Evolutionary conservation across 345 rosid genomes (phyloP).

Genomic region (Corymbia maculata): DNA sequence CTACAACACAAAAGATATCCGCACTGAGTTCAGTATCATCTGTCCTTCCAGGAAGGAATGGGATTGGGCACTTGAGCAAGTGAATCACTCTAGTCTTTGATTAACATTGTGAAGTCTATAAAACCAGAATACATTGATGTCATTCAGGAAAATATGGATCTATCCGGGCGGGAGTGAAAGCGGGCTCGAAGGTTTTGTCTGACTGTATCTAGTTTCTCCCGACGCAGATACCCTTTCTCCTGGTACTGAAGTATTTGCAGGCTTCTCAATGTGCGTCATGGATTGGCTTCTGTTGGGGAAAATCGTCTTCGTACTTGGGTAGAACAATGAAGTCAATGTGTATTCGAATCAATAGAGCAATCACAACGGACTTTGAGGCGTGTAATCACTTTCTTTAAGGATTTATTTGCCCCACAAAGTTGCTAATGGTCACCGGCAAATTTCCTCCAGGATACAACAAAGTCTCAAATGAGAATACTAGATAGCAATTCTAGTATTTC

Average conservation of each 20-base stretch:
- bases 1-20: neutral
- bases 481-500: too few species aligned
- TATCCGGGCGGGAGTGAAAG: conserved; percentile 14
- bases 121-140: neutral
- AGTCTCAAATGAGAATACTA: too few species aligned
- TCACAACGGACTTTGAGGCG: too few species aligned
- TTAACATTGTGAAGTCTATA: neutral
- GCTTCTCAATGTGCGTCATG: conserved; percentile 13
- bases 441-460: too few species aligned
- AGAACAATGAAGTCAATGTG: too few species aligned
- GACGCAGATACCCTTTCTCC: conserved; percentile 2
- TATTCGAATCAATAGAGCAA: too few species aligned
- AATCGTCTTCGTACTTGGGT: too few species aligned
- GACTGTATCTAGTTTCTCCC: conserved; percentile 13
- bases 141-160: conserved; percentile 23
- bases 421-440: too few species aligned
- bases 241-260: conserved; percentile 13
- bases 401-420: too few species aligned
- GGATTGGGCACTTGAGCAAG: neutral
- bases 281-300: too few species aligned
- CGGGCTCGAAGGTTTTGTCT: conserved; percentile 10
- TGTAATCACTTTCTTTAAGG: too few species aligned
- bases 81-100: neutral
- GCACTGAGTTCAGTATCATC: neutral
- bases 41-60: neutral